Conservation (phyloP, 208 protist genomes). For the Trypanosoma boissoni region DNA sequence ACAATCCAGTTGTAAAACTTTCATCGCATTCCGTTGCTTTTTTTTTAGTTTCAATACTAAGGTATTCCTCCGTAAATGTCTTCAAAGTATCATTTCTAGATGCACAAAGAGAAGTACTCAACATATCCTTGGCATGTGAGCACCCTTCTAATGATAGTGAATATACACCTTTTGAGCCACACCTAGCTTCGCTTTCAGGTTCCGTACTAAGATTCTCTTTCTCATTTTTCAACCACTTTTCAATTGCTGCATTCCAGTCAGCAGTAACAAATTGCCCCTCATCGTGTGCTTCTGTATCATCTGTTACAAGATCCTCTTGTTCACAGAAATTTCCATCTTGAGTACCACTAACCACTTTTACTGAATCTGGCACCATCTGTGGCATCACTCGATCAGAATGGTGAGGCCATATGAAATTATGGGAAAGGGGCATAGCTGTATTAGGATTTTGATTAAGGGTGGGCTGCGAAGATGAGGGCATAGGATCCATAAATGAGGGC, state of each 20-base stretch:
- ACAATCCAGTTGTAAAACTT: too few species aligned
- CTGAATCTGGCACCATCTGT: not conserved
- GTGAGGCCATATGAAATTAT: not conserved
- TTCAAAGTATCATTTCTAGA: too few species aligned
- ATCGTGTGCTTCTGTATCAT: not conserved
- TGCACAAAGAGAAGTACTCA: too few species aligned
- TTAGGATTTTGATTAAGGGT: constrained; percentile 34
- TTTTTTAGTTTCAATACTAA: too few species aligned
- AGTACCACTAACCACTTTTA: too few species aligned
- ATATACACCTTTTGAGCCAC: too few species aligned
- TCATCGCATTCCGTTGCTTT: too few species aligned
- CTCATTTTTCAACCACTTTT: constrained; percentile 9
- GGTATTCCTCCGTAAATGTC: too few species aligned
- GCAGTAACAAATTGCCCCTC: not conserved
- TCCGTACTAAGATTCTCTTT: not conserved
- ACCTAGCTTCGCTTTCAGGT: not conserved
- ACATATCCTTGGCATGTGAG: too few species aligned
- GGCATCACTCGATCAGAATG: not conserved
- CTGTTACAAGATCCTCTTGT: too few species aligned
- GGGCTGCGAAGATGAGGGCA: constrained; percentile 17
- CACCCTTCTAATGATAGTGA: too few species aligned
- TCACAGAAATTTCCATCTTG: too few species aligned
- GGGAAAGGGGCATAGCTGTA: not conserved
- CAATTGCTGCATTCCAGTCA: constrained; percentile 4
- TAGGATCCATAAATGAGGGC: constrained; percentile 13